Conservation (phyloP, 768 basidiomycete species). For the Xerocomellus intermedius region DNA sequence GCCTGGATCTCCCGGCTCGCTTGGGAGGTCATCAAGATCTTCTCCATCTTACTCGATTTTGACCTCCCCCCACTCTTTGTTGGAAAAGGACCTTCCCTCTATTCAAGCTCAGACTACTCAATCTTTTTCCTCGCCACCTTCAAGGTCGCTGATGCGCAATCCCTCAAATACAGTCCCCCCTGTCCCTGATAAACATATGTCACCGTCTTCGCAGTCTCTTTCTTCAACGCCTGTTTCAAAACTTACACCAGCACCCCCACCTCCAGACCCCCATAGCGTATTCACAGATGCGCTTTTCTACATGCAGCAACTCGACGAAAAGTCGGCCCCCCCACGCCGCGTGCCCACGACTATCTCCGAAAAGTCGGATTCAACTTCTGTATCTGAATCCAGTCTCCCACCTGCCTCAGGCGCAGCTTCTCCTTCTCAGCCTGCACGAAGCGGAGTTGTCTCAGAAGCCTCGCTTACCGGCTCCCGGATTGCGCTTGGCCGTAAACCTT, state of each 20-base stretch:
- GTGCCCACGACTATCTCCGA: constrained; percentile 46
- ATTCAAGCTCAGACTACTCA: constrained; percentile 30
- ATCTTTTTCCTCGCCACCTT: constrained; percentile 1
- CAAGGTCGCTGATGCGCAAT: constrained; percentile 16
- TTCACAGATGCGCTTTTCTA: constrained; percentile 63
- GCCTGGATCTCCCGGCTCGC: constrained; percentile 15
- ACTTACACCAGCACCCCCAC: constrained; percentile 15
- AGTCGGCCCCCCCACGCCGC: constrained; percentile 32
- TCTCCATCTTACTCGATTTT: constrained; percentile 33
- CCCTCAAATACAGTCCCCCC: constrained; percentile 23
- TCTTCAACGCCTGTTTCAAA: constrained; percentile 30
- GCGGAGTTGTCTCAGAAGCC: constrained; percentile 31
- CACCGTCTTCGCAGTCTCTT: constrained; percentile 15
- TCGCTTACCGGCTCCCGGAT: constrained; percentile 39
- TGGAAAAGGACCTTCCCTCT: constrained; percentile 35
- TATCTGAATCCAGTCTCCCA: constrained; percentile 28
- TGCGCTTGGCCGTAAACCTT: constrained; percentile 63
- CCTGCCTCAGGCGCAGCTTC: constrained; percentile 25
- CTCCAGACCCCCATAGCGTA: constrained; percentile 36
- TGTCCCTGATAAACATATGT: constrained; percentile 25
- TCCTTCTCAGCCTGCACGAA: constrained; percentile 19
- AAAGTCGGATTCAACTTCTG: constrained; percentile 38
- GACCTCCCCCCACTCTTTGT: constrained; percentile 36
- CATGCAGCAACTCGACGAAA: constrained; percentile 57
- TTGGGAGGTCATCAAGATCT: constrained; percentile 20